phyloP scores from a whole-genome alignment of 1,139 yeast species.

The Suhomyces bokatorum region DNA sequence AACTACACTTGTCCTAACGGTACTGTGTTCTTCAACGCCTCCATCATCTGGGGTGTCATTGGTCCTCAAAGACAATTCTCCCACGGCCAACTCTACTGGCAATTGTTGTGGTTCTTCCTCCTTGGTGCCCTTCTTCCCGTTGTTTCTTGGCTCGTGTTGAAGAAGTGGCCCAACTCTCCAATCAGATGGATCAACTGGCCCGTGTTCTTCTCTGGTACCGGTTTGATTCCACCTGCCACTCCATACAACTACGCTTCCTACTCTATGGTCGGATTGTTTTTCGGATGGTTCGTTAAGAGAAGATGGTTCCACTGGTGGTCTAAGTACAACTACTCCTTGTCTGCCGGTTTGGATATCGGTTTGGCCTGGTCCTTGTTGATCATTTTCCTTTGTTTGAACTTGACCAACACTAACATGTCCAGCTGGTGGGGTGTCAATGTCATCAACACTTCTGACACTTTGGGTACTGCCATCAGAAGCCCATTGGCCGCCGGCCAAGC shows the following conservation, averaged over 20 bases:
- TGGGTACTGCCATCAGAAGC: constrained; percentile 14
- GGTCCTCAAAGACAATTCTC: constrained; percentile 44
- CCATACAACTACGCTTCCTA: constrained; percentile 45
- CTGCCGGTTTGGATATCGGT: constrained; percentile 60
- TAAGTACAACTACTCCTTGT: constrained; percentile 59
- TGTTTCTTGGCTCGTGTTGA: constrained; percentile 48
- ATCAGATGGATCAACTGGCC: constrained; percentile 50
- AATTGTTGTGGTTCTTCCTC: constrained; percentile 42
- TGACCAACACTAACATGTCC: constrained; percentile 34
- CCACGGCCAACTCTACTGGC: constrained; percentile 39
- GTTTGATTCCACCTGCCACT: constrained; percentile 50
- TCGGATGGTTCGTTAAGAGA: constrained; percentile 37
- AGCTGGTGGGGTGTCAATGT: constrained; percentile 64
- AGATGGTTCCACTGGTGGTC: constrained; percentile 62
- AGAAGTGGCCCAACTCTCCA: constrained; percentile 49
- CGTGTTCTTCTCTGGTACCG: constrained; percentile 50
- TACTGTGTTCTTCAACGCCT: constrained; percentile 46
- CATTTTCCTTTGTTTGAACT: constrained; percentile 43
- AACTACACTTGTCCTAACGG: constrained; percentile 48
- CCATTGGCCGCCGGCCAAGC: constrained; percentile 17
- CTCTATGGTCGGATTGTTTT: constrained; percentile 36
- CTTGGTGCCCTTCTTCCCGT: constrained; percentile 40
- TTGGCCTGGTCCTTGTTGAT: constrained; percentile 52
- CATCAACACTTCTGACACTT: constrained; percentile 26
- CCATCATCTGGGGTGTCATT: constrained; percentile 51